Percentiles rank a stretch among this genome's conserved stretches.
Evolutionary conservation across 768 basidiomycete genomes (phyloP).

Genomic region (Lactifluus pinguis): DNA sequence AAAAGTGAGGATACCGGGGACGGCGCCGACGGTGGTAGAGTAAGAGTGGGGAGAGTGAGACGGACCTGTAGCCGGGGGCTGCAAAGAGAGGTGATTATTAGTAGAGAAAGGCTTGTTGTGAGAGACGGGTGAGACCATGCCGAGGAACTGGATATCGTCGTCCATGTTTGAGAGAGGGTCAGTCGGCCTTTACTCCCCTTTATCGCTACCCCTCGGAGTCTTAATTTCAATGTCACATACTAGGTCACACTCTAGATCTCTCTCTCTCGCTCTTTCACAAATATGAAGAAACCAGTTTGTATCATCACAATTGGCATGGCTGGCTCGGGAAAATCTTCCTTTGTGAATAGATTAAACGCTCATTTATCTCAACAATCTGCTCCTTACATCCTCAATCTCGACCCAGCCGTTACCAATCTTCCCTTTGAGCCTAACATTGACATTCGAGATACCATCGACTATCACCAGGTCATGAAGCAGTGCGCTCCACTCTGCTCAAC

Average conservation of each 20-base stretch:
- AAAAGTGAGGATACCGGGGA: neutral
- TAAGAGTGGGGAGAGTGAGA: neutral
- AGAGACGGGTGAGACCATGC: neutral
- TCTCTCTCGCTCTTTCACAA: neutral
- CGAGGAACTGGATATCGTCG: conserved; percentile 17
- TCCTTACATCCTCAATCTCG: conserved; percentile 95
- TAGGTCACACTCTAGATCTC: neutral
- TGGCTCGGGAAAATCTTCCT: conserved; percentile 94
- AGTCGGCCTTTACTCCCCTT: conserved; percentile 3
- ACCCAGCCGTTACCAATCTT: conserved; percentile 86
- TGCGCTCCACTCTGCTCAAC: conserved; percentile 37
- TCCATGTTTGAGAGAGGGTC: conserved; percentile 1
- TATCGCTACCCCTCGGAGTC: conserved; percentile 12
- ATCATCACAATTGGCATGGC: conserved; percentile 96
- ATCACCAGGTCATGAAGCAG: conserved; percentile 99
- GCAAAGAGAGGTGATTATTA: neutral
- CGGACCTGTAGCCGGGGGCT: conserved; percentile 15
- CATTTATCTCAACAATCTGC: conserved; percentile 62
- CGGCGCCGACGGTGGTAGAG: neutral
- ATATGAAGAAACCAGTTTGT: conserved; percentile 56
- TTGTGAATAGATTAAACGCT: conserved; percentile 91
- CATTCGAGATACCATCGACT: conserved; percentile 95
- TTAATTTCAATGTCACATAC: neutral
- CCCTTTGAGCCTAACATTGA: conserved; percentile 97
- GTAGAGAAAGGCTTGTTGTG: neutral